phyloP scores from a whole-genome alignment of 2,329 filamentous ascomycete genomes.

The Mollisia scopiformis region DNA sequence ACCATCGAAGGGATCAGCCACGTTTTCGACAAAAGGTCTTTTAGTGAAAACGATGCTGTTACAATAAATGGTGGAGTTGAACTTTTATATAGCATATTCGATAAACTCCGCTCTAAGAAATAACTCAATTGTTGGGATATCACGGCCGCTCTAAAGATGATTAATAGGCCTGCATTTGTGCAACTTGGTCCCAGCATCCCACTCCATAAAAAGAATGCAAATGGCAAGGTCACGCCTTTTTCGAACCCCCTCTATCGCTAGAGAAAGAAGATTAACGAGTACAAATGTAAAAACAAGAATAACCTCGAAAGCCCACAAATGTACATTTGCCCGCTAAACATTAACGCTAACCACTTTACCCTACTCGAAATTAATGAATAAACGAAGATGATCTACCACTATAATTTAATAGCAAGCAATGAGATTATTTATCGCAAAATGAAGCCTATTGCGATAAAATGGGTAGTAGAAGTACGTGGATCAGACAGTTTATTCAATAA shows the following conservation, averaged over 20 bases:
- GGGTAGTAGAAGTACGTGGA: constrained; percentile 19
- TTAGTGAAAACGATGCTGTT: constrained; percentile 18
- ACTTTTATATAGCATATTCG: constrained; percentile 21
- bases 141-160: constrained; percentile 13
- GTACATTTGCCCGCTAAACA: constrained; percentile 24
- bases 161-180: constrained; percentile 30
- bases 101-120: constrained; percentile 24
- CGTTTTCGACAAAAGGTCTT: constrained; percentile 16
- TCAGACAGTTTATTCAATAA: constrained; percentile 8
- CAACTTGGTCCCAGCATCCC: constrained; percentile 24
- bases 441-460: constrained; percentile 18
- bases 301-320: constrained; percentile 18
- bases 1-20: constrained; percentile 17
- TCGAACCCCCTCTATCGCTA: constrained; percentile 17
- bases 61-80: constrained; percentile 22
- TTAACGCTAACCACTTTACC: constrained; percentile 31
- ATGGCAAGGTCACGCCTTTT: constrained; percentile 17
- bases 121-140: constrained; percentile 31
- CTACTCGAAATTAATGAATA: constrained; percentile 34
- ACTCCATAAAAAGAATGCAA: constrained; percentile 24
- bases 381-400: constrained; percentile 31
- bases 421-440: constrained; percentile 19
- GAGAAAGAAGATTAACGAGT: constrained; percentile 23
- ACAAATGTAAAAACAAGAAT: constrained; percentile 14
- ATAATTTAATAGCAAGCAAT: constrained; percentile 27